Evolutionary conservation across 768 basidiomycete species (phyloP), one percentile per base, ranked within the genome.

Genomic region (Butyriboletus loyo): DNA sequence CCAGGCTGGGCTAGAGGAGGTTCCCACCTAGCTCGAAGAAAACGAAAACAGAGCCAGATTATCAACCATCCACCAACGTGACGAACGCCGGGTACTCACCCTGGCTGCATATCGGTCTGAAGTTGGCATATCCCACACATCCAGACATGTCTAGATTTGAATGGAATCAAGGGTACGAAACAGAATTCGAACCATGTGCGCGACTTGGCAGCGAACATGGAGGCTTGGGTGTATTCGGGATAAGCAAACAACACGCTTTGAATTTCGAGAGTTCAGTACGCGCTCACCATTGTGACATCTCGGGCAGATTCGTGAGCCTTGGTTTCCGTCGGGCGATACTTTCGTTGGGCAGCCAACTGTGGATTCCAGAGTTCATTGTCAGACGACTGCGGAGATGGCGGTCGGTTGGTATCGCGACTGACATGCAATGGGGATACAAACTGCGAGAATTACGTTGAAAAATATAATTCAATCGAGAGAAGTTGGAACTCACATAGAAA

Each of bases 101-200:
- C 78, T 52, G 72, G 66, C 59, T 77, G 77, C 60, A 77, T 72
- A 3, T 77, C 75, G 10, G 78, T 74, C 53, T 73, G 76, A 77
- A 86, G 86, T 51, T 84, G 81, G 63, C 88, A 91, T 53, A 85
- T 87, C 22, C 74, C 75, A 67, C 88, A 91, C 52, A 84, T 63
- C 85, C 87, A 89, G 46, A 90, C 70, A 49, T 79, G 80, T 49
- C 78, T 79, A 43, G 78, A 78, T 22, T 68, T 77, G 60, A 89
- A 71, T 2, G 88, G 88, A 38, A 90, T 67, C 50, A 91, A 69
- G 22, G 85, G 88, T 14, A 91, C 75, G 67, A 81, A 87, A 72
- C 84, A 89, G 40, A 91, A 64, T 67, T 88, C 85, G 63, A 91
- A 86, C 88, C 87, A 89, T 34, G 71, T 80, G 49, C 82, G 81